A percentile compares a stretch with the other conserved stretches of the same genome.
Evolutionary conservation across 2,329 filamentous ascomycete genomes (phyloP).

Genomic region (Phaeosphaeria sp.): DNA sequence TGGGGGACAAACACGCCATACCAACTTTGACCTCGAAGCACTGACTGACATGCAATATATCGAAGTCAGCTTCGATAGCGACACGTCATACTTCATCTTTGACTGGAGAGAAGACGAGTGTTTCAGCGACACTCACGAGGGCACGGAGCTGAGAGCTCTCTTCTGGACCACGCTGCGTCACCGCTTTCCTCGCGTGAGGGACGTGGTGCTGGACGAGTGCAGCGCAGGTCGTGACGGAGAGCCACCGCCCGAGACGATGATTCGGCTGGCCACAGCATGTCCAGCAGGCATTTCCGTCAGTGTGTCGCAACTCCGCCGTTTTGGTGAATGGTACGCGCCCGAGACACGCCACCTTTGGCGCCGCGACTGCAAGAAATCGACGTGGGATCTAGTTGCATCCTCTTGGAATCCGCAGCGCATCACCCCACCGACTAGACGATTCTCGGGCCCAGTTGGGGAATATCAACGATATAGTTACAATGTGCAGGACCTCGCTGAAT

Average conservation of each 20-base stretch:
- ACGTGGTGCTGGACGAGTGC: constrained; percentile 12
- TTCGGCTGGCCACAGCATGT: neutral
- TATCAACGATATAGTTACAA: constrained; percentile 1
- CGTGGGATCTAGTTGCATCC: constrained; percentile 3
- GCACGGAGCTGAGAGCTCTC: neutral
- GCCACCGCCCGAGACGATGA: neutral
- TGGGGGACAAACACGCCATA: constrained; percentile 11
- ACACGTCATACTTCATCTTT: neutral
- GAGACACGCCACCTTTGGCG: neutral
- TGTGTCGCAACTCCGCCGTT: neutral
- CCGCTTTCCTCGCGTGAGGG: constrained; percentile 6
- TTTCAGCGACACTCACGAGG: neutral
- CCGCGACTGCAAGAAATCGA: neutral
- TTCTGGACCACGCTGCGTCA: constrained; percentile 7
- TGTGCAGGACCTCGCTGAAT: neutral
- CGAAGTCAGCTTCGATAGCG: constrained; percentile 6
- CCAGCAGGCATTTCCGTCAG: neutral
- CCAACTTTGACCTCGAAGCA: constrained; percentile 3
- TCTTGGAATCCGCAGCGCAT: constrained; percentile 2
- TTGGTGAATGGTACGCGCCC: neutral
- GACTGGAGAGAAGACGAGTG: neutral
- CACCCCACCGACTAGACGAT: constrained; percentile 5
- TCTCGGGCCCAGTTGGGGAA: constrained; percentile 7
- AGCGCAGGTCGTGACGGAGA: constrained; percentile 1
- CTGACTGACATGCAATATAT: constrained; percentile 7